A percentile compares a stretch with the other conserved stretches of the same genome.
phyloP scores from a whole-genome alignment of 2,329 filamentous ascomycete genomes.

The Phialophora verrucosa region DNA sequence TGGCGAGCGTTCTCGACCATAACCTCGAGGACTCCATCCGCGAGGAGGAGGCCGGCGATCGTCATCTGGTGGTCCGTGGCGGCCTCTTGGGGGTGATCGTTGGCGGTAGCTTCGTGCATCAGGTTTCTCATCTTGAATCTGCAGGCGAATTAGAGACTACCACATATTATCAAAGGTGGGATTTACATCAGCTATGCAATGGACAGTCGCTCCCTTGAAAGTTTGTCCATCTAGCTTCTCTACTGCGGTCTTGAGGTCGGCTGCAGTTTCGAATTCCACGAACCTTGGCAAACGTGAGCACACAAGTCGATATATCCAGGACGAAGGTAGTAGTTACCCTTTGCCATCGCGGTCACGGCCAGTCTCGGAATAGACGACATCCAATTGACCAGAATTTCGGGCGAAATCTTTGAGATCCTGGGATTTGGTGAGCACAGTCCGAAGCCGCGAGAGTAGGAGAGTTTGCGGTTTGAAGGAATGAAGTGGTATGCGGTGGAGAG shows the following conservation, averaged over 20 bases:
- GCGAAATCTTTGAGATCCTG: constrained; percentile 99
- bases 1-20: constrained; percentile 78
- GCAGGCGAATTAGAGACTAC: constrained; percentile 37
- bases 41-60: constrained; percentile 80
- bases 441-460: neutral
- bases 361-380: constrained; percentile 98
- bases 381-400: constrained; percentile 84
- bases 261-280: constrained; percentile 94
- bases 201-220: constrained; percentile 88
- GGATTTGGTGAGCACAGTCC: constrained; percentile 26
- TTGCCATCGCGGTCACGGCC: constrained; percentile 88
- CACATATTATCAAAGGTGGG: constrained; percentile 8
- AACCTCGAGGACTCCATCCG: constrained; percentile 84
- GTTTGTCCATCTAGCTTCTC: constrained; percentile 93
- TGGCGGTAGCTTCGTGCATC: constrained; percentile 68
- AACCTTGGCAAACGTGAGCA: constrained; percentile 64
- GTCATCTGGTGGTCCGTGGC: constrained; percentile 70
- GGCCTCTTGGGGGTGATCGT: constrained; percentile 76
- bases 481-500: neutral
- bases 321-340: constrained; percentile 68
- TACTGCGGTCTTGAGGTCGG: constrained; percentile 86
- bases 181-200: constrained; percentile 85
- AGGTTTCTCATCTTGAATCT: constrained; percentile 81
- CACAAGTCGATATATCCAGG: constrained; percentile 33
- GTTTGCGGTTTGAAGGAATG: neutral